Conservation (phyloP, 2,329 filamentous ascomycete genomes). For the Periconia macrospinosa region DNA sequence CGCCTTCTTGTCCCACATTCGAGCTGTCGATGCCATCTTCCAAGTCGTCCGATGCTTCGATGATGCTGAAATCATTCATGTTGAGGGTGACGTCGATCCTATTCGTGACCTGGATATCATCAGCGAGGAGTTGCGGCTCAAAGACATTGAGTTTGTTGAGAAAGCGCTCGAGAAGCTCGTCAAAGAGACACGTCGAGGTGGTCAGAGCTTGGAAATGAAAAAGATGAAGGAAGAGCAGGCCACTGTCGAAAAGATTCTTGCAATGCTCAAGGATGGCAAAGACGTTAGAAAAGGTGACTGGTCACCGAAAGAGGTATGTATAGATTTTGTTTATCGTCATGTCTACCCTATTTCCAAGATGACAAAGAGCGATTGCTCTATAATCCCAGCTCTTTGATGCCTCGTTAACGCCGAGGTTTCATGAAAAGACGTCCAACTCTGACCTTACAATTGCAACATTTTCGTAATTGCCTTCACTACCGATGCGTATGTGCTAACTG, state of each 20-base stretch:
- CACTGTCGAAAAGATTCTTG: slow-evolving; percentile 85
- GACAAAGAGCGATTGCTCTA: slow-evolving; percentile 96
- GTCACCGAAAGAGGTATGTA: slow-evolving; percentile 89
- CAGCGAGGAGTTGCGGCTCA: slow-evolving; percentile 91
- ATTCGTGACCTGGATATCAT: slow-evolving; percentile 94
- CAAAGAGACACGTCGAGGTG: slow-evolving; percentile 94
- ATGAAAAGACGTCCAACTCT: slow-evolving; percentile 85
- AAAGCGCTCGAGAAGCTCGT: slow-evolving; percentile 89
- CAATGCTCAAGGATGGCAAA: slow-evolving; percentile 82
- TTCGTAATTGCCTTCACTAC: background rate
- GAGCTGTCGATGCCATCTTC: slow-evolving; percentile 97
- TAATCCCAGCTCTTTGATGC: slow-evolving; percentile 99
- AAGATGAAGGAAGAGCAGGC: slow-evolving; percentile 94
- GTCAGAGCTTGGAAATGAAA: slow-evolving; percentile 96
- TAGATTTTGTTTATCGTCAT: slow-evolving; percentile 11
- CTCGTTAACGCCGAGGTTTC: slow-evolving; percentile 77
- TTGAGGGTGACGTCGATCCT: slow-evolving; percentile 97
- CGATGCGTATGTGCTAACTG: slow-evolving; percentile 24
- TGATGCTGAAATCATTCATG: slow-evolving; percentile 98
- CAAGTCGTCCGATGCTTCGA: slow-evolving; percentile 97
- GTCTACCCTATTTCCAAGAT: slow-evolving; percentile 64
- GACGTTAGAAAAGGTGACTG: slow-evolving; percentile 91
- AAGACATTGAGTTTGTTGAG: slow-evolving; percentile 98
- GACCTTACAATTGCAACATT: slow-evolving; percentile 46
- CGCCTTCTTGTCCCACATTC: slow-evolving; percentile 96